Base-by-base conservation (phyloP, 371 early-diverging fungal genomes). In the Mortierella sp. region DNA sequence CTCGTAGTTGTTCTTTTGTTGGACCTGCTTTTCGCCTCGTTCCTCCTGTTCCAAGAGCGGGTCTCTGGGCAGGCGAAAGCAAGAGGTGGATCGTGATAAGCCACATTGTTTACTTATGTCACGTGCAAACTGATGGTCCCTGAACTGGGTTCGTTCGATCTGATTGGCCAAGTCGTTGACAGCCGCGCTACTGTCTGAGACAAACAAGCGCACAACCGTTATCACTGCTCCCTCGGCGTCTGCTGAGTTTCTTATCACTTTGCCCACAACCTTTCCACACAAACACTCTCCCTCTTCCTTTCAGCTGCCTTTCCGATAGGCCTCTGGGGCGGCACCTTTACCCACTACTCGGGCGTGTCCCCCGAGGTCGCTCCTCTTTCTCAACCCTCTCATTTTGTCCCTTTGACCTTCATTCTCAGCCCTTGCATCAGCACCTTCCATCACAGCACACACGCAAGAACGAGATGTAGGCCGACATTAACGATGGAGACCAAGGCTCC, bases 61-160 rank as follows among this genome's bases (percentile, higher is more conserved):
- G 28, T 24, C 43, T 40, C 43, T 40, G 43, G 43, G 43, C 43
- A 40, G 43, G 43, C 43, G 43, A 40, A 40, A 40, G 43, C 43
- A 40, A 40, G n/a, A n/a, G n/a, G 43, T 40, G 43, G 43, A 40
- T 40, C 43, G 43, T 40, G 4, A 40, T 48, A 81, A 81, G 82
- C 82, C 82, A 81, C 82, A 74, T 57, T 81, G 82, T 81, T 81
- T 81, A 81, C 57, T 14, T 50, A 44, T 70, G 31, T 59, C 61
- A 59, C 61, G 61, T 59, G 61, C 5, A 11, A 14, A 5, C 28
- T 31, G 19, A n/a, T 0, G 14, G 34, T 59, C 14, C 61, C 11
- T 34, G 61, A 34, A 5, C 3, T 13, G 11, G 11, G 31, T 3
- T 16, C 19, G 14, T 19, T 19, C 16, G 34, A 16, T 59, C 5